phyloP scores from a whole-genome alignment of 2,329 filamentous ascomycete species.

The Penicillium janthinellum region DNA sequence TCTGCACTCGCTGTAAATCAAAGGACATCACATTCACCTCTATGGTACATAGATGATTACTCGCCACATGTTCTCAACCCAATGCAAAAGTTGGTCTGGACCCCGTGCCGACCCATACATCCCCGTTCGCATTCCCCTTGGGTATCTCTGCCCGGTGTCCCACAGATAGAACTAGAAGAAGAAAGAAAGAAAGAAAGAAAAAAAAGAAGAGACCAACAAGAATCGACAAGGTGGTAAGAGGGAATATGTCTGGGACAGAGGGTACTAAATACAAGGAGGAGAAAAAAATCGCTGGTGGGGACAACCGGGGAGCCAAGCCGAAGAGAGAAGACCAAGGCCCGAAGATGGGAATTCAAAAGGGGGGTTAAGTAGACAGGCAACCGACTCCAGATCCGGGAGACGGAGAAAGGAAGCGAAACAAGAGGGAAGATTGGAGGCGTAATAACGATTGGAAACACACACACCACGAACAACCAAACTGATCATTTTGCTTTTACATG shows the following conservation, averaged over 20 bases:
- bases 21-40: slow-evolving; percentile 26
- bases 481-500: slow-evolving; percentile 29
- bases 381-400: slow-evolving; percentile 19
- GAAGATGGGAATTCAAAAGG: slow-evolving; percentile 21
- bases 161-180: slow-evolving; percentile 13
- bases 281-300: slow-evolving; percentile 20
- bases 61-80: slow-evolving; percentile 22
- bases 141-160: slow-evolving; percentile 18
- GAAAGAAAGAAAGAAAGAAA: slow-evolving; percentile 13
- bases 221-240: slow-evolving; percentile 15
- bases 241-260: slow-evolving; percentile 26
- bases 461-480: not conserved
- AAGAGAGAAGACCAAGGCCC: slow-evolving; percentile 11
- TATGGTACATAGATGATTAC: slow-evolving; percentile 34
- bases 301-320: slow-evolving; percentile 12
- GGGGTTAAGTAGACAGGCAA: slow-evolving; percentile 18
- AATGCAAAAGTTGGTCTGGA: slow-evolving; percentile 12
- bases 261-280: slow-evolving; percentile 34
- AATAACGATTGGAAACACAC: not conserved
- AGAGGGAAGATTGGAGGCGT: slow-evolving; percentile 15
- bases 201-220: not conserved
- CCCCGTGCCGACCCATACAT: slow-evolving; percentile 11
- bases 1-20: slow-evolving; percentile 2
- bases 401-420: slow-evolving; percentile 20
- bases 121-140: slow-evolving; percentile 12